phyloP scores from a whole-genome alignment of 805 yeast genomes.

The Candida awuae region DNA sequence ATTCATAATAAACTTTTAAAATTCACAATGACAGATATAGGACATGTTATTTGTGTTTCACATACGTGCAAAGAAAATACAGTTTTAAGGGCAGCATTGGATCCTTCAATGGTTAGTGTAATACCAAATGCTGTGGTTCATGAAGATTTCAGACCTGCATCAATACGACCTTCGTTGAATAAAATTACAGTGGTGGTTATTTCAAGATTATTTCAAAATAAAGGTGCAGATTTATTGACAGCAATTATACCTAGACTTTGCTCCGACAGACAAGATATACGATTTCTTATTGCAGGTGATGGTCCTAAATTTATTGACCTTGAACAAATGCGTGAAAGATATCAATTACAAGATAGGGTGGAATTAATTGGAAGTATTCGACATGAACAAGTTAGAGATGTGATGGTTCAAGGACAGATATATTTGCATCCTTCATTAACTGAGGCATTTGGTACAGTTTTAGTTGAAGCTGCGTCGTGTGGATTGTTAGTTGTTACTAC shows the following conservation, averaged over 20 bases:
- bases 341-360: conserved; percentile 81
- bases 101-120: conserved; percentile 73
- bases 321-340: conserved; percentile 89
- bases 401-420: conserved; percentile 89
- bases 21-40: conserved; percentile 77
- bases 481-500: conserved; percentile 92
- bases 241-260: conserved; percentile 85
- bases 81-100: conserved; percentile 74
- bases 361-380: conserved; percentile 76
- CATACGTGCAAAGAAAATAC: conserved; percentile 96
- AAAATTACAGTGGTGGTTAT: conserved; percentile 81
- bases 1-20: conserved; percentile 79
- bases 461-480: conserved; percentile 96
- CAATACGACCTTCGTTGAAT: conserved; percentile 24
- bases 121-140: conserved; percentile 95
- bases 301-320: conserved; percentile 93
- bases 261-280: conserved; percentile 48
- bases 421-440: conserved; percentile 90
- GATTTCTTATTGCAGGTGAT: conserved; percentile 87
- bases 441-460: conserved; percentile 95
- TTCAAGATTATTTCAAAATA: conserved; percentile 87
- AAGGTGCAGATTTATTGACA: conserved; percentile 85
- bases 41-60: conserved; percentile 92
- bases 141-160: conserved; percentile 60
- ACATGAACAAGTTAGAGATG: conserved; percentile 88